Percentiles rank a stretch among this genome's conserved stretches.
Evolutionary conservation across 2,329 filamentous ascomycete species (phyloP).

Genomic region (Calonectria pseudoturangicola): DNA sequence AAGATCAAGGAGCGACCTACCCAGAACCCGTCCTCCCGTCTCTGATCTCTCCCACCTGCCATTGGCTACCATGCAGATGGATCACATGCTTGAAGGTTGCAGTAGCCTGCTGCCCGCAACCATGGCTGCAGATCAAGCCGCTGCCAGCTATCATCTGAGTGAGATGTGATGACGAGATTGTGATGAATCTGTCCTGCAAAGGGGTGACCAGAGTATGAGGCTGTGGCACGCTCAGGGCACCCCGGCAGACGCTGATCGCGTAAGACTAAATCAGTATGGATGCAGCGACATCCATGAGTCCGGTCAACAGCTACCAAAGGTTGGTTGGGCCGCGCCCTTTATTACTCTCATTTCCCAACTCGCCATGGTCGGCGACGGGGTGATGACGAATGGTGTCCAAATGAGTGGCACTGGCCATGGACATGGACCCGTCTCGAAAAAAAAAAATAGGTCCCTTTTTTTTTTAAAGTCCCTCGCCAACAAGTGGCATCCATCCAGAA

Average conservation of each 20-base stretch:
- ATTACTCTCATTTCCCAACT: constrained; percentile 25
- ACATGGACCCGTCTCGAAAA: constrained; percentile 35
- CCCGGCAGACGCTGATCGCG: constrained; percentile 28
- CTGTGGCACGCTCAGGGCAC: constrained; percentile 23
- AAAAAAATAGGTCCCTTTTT: constrained; percentile 2
- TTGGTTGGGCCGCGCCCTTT: constrained; percentile 7
- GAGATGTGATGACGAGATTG: constrained; percentile 27
- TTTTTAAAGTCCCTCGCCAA: constrained; percentile 11
- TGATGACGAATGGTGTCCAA: constrained; percentile 34
- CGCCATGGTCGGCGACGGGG: constrained; percentile 22
- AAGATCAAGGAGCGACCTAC: constrained; percentile 11
- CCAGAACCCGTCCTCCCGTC: constrained; percentile 30
- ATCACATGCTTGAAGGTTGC: constrained; percentile 49
- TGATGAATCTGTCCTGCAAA: constrained; percentile 22
- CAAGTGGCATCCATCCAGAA: constrained; percentile 27
- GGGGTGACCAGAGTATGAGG: constrained; percentile 21
- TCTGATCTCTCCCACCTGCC: constrained; percentile 38
- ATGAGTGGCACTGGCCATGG: constrained; percentile 36
- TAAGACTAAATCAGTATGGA: constrained; percentile 28
- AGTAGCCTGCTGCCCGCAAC: constrained; percentile 36
- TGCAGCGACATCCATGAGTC: constrained; percentile 16
- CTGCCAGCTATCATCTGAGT: constrained; percentile 21
- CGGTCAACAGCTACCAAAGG: constrained; percentile 22
- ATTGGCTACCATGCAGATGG: constrained; percentile 53
- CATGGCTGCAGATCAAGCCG: constrained; percentile 29